Base-by-base conservation (phyloP, 805 yeast species). In the Kluyveromyces aestuarii region DNA sequence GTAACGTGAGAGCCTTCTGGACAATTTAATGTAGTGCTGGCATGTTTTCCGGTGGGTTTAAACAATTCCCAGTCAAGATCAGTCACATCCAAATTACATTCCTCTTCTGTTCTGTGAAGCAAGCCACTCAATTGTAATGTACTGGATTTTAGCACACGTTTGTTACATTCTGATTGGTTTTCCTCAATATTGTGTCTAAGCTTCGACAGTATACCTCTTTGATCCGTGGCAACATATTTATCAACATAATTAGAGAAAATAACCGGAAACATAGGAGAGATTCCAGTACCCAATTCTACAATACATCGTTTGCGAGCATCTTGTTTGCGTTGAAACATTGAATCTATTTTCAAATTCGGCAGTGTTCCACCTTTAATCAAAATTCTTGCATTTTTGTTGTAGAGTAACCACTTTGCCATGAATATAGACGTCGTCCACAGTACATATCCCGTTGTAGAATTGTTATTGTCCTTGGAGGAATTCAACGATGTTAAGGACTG, bases 361-460 rank as follows among this genome's bases (percentile, higher is more conserved):
- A 55, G 50, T 9, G 19, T n/a, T 9, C 49, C 52, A 9, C 62
- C 61, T n/a, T 27, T 19, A 41, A 64, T 44, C 16, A 61, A 49
- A 13, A 52, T 39, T 2, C n/a, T 13, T 3, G 62, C 55, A 11
- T 52, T 40, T 14, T 38, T 43, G 40, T 54, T 54, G 53, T 63
- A 65, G 17, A 66, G 52, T 11, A 65, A 45, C 70, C 70, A 66
- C 35, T 53, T 55, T n/a, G 61, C 19, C 41, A 66, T 64, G 46
- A 61, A 61, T 2, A 62, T 63, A 1, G 69, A 56, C 1, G 67
- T 62, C 7, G 63, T 59, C 70, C 70, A 66, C 8, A 65, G 50
- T 6, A 66, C 69, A 48, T 58, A 66, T 6, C 70, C 70, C 2
- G 70, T 66, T 2, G 70, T 66, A 14, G 70, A 66, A 45, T 65